Evolutionary conservation across 345 rosid species (phyloP), one percentile per base, ranked within the genome.

Genomic region (Populus nigra): DNA sequence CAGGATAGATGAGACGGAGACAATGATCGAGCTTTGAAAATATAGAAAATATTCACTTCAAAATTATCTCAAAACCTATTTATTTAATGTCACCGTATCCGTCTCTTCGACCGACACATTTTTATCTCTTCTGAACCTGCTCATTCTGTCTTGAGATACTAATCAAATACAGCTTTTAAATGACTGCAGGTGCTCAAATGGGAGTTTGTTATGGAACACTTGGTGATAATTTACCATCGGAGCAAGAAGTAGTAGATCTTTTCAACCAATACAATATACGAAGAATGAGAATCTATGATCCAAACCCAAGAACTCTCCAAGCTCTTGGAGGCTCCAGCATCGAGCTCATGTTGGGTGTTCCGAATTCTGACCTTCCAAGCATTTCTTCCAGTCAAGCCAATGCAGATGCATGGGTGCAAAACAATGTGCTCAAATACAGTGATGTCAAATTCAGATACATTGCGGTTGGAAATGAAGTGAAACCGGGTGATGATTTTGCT

Each of bases 401-500:
- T 5, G 96, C 96, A 0, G 45, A 79, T 74, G 5, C 3, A 4
- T 90, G 94, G 97, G 84, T 90, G 23, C 81, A 76, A 35, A 63
- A 65, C 78, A 88, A 90, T 55, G 84, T 92, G 65, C 27, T 3
- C 23, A 84, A 55, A 76, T 85, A 84, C 39, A 17, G 11, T 49
- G 57, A 84, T 55, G 92, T 90, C 76, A 82, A 62, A 10, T 87
- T 90, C 82, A 76, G 83, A 23, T 90, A 90, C 78, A 77, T 92
- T 25, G 82, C 88, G 1, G 94, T 89, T 7, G 97, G 94, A 27
- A 92, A 92, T 11, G 94, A 92, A 75, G 82, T 87, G 17, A 38
- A 83, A 29, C 88, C 89, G 0, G 68, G 77, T 12, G 74, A 82
- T 70, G 1, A 65, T 1, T 62, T 0, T 5, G 83, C 91, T 4